phyloP scores from a whole-genome alignment of 2,329 filamentous ascomycete genomes.

The Spiromastix sp. region DNA sequence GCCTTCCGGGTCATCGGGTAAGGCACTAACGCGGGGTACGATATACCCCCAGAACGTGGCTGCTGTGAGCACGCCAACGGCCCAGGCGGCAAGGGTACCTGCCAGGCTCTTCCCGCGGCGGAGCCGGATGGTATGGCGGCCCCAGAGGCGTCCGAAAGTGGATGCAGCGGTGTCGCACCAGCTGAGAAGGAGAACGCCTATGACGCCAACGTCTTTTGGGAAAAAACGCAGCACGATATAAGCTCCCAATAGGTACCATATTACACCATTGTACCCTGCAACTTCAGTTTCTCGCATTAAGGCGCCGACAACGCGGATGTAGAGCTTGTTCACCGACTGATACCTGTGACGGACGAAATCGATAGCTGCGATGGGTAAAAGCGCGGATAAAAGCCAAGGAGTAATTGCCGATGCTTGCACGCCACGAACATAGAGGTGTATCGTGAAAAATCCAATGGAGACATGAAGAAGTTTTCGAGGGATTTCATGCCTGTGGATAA shows the following conservation, averaged over 20 bases:
- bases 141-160: slow-evolving; percentile 84
- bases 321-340: slow-evolving; percentile 71
- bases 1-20: slow-evolving; percentile 57
- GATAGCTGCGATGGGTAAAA: slow-evolving; percentile 73
- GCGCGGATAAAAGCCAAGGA: slow-evolving; percentile 67
- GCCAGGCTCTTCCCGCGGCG: slow-evolving; percentile 85
- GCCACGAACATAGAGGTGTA: slow-evolving; percentile 73
- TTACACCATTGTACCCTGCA: slow-evolving; percentile 88
- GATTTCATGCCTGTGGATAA: slow-evolving; percentile 95
- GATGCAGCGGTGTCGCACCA: slow-evolving; percentile 98
- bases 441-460: slow-evolving; percentile 88
- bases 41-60: slow-evolving; percentile 82
- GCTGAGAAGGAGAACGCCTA: slow-evolving; percentile 80
- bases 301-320: slow-evolving; percentile 73
- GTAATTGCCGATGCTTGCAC: slow-evolving; percentile 68
- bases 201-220: slow-evolving; percentile 85
- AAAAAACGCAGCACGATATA: slow-evolving; percentile 79
- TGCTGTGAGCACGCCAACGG: slow-evolving; percentile 73
- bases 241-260: slow-evolving; percentile 87
- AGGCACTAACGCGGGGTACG: slow-evolving; percentile 56
- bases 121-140: slow-evolving; percentile 76
- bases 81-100: slow-evolving; percentile 72
- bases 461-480: slow-evolving; percentile 89
- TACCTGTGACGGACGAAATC: slow-evolving; percentile 79
- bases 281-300: slow-evolving; percentile 97